These are phyloP conservation scores for Thelonectria blattea DNA, from an alignment of 2,329 filamentous ascomycete genomes.

Conservation along the genomic window DNA sequence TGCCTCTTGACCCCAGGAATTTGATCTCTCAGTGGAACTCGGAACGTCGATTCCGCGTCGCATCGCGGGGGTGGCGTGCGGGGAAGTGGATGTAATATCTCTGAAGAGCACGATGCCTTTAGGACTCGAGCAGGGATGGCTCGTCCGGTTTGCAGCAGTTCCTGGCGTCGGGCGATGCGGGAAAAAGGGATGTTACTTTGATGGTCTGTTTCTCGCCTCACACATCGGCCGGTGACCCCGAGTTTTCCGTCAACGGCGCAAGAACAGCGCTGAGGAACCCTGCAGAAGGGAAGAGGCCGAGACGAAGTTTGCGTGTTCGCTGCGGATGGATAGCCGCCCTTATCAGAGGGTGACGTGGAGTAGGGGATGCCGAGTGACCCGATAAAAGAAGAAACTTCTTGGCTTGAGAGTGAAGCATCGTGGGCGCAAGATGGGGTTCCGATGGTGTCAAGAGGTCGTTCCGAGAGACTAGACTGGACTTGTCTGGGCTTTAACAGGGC, in stretches of 20 bases:
- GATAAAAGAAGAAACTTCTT: not conserved
- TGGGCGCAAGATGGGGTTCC: not conserved
- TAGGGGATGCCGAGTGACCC: constrained; percentile 1
- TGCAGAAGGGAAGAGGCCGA: not conserved
- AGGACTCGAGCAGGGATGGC: not conserved
- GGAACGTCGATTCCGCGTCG: constrained; percentile 19
- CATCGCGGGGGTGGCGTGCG: constrained; percentile 18
- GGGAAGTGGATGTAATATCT: constrained; percentile 11
- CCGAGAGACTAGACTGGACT: not conserved
- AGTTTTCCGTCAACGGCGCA: not conserved
- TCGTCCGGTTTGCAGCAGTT: not conserved
- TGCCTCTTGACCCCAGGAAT: not conserved
- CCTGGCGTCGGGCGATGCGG: not conserved
- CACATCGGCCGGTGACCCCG: not conserved
- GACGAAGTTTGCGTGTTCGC: constrained; percentile 5
- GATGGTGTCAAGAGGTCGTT: not conserved
- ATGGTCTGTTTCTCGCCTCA: not conserved
- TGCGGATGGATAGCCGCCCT: not conserved
- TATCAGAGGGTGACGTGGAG: constrained; percentile 10
- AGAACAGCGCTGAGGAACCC: not conserved
- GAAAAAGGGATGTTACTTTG: not conserved
- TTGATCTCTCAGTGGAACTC: constrained; percentile 10
- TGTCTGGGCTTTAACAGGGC: too few relatives aligned
- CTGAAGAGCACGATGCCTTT: not conserved
- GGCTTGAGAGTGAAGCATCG: not conserved